Percentiles rank a stretch among this genome's conserved stretches.
Conservation (phyloP, 192 early-diverging fungal genomes). For the Rhizoclosmatium sp. region DNA sequence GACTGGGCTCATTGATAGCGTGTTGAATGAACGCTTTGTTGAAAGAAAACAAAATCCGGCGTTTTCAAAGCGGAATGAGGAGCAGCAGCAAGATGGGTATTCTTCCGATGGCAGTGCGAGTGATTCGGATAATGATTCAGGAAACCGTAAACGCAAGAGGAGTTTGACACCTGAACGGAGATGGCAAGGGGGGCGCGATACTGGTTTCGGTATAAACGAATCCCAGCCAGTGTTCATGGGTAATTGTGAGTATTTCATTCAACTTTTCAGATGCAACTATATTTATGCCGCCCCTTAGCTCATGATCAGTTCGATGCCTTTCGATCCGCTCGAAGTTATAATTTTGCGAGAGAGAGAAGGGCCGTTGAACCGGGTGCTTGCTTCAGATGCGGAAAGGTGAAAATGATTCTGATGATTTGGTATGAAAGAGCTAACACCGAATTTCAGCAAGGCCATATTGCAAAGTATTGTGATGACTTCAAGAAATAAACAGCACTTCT, state of each 20-base stretch:
- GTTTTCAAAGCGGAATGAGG: not conserved
- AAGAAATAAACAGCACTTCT: not conserved
- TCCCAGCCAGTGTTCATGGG: not conserved
- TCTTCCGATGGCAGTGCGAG: not conserved
- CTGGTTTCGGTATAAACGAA: not conserved
- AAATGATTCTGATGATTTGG: not conserved
- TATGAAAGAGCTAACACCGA: too few relatives aligned
- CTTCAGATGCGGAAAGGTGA: conserved; percentile 8
- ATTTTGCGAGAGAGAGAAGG: not conserved
- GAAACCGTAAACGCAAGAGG: not conserved
- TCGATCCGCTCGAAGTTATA: conserved; percentile 9
- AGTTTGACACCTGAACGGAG: too few relatives aligned
- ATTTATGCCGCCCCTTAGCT: not conserved
- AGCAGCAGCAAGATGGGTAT: too few relatives aligned
- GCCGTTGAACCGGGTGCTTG: not conserved
- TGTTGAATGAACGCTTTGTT: not conserved
- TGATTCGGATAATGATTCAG: not conserved
- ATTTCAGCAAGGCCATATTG: conserved; percentile 16
- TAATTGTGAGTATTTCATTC: not conserved
- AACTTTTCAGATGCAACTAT: not conserved
- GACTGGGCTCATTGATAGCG: not conserved
- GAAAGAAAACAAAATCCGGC: not conserved
- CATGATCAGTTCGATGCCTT: conserved; percentile 6
- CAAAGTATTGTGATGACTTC: conserved; percentile 12
- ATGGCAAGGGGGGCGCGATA: not conserved